Conservation (phyloP, 495 filamentous ascomycete species). For the Penicillium daleae region DNA sequence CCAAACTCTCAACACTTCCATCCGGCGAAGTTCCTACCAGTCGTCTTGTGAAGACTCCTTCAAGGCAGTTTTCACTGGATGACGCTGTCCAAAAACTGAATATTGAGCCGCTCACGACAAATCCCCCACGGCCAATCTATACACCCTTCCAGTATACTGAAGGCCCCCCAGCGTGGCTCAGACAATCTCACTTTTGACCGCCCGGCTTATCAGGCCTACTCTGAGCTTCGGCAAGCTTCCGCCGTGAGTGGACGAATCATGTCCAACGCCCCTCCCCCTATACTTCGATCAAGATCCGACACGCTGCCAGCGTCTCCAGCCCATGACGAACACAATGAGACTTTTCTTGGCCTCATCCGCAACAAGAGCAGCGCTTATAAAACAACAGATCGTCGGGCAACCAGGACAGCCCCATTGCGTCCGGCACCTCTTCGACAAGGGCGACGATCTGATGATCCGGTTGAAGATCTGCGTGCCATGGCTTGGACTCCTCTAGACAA, state of each 20-base stretch:
- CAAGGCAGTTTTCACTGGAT: constrained; percentile 32
- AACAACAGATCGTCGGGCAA: constrained; percentile 21
- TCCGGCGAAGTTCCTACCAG: constrained; percentile 13
- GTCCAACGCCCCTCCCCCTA: constrained; percentile 35
- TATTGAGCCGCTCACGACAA: constrained; percentile 39
- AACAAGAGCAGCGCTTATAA: constrained; percentile 49
- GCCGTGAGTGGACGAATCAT: constrained; percentile 49
- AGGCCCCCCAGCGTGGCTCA: constrained; percentile 50
- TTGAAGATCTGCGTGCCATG: constrained; percentile 43
- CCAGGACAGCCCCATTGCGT: constrained; percentile 34
- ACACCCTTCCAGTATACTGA: constrained; percentile 53
- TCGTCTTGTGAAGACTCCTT: constrained; percentile 26
- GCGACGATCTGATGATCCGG: constrained; percentile 20
- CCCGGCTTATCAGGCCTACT: constrained; percentile 52
- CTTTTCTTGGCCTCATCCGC: constrained; percentile 51
- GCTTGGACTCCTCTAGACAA: constrained; percentile 41
- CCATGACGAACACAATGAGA: constrained; percentile 42
- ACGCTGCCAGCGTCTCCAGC: constrained; percentile 22
- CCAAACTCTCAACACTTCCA: constrained; percentile 17
- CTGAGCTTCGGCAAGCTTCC: constrained; percentile 48
- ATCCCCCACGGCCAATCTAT: constrained; percentile 52
- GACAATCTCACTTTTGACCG: constrained; percentile 44
- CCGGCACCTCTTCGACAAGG: constrained; percentile 38
- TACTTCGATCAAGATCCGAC: constrained; percentile 20
- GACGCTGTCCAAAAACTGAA: constrained; percentile 24